Evolutionary conservation across 179 eudicot species (phyloP).

Genomic region (Pouteria campechiana): DNA sequence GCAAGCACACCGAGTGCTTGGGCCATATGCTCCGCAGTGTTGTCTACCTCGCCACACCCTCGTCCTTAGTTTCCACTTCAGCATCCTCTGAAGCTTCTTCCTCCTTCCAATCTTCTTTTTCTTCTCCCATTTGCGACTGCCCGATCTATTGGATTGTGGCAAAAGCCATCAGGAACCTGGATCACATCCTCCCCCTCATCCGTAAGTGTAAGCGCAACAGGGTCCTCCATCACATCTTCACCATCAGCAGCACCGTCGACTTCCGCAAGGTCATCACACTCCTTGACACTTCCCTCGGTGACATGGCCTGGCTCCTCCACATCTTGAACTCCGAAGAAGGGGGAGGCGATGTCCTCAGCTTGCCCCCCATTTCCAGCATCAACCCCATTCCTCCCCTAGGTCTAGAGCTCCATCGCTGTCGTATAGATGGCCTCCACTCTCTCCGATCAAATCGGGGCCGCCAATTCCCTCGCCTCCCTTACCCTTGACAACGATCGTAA

Average conservation of each 20-base stretch:
- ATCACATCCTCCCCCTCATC: conserved; percentile 31
- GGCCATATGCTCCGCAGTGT: conserved; percentile 25
- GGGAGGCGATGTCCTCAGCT: too few relatives aligned
- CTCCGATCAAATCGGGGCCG: conserved; percentile 32
- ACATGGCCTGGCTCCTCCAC: conserved; percentile 35
- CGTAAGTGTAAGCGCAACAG: conserved; percentile 39
- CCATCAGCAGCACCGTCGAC: conserved; percentile 44
- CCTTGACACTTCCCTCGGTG: conserved; percentile 35
- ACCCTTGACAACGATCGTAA: conserved; percentile 32
- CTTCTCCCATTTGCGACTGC: conserved; percentile 45
- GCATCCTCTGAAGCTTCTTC: conserved; percentile 19
- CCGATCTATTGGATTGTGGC: conserved; percentile 43
- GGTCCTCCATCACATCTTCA: conserved; percentile 30
- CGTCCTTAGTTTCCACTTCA: conserved; percentile 13
- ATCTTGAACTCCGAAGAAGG: too few relatives aligned
- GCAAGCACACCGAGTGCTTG: conserved; percentile 14
- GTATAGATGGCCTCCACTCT: conserved; percentile 27
- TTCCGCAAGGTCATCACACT: conserved; percentile 35
- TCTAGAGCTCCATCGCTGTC: conserved; percentile 53
- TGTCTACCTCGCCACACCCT: conserved; percentile 18
- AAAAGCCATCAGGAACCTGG: conserved; percentile 29
- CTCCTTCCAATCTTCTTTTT: conserved; percentile 9
- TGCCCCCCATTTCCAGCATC: conserved; percentile 45
- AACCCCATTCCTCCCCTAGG: conserved; percentile 57
- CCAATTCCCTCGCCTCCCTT: conserved; percentile 26